These are phyloP conservation scores for Dactylellina sp. DNA, from an alignment of 2,329 filamentous ascomycete genomes.

Conservation along the genomic window DNA sequence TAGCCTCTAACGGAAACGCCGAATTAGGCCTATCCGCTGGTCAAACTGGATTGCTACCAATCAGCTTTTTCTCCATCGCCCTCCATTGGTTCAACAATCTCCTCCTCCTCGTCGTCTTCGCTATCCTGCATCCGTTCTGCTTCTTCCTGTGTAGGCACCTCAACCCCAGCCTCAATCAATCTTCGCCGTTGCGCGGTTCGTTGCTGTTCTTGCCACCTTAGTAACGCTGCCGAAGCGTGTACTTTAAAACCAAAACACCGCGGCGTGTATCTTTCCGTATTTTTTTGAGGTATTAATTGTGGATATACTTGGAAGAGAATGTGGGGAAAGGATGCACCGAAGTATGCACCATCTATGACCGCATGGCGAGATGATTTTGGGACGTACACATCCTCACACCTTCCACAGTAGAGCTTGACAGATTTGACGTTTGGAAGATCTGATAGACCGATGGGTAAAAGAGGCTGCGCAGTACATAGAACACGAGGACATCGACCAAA, in stretches of 20 bases:
- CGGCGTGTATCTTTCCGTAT: slow-evolving; percentile 84
- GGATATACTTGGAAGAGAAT: slow-evolving; percentile 99
- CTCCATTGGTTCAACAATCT: slow-evolving; percentile 63
- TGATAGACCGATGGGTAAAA: slow-evolving; percentile 93
- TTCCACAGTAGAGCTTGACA: slow-evolving; percentile 96
- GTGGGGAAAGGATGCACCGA: slow-evolving; percentile 97
- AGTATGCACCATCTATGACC: slow-evolving; percentile 96
- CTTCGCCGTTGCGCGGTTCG: slow-evolving; percentile 84
- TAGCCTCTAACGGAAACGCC: neutral
- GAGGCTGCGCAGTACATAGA: slow-evolving; percentile 89
- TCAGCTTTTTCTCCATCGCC: slow-evolving; percentile 62
- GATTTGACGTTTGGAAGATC: slow-evolving; percentile 88
- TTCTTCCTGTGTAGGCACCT: slow-evolving; percentile 82
- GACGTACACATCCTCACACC: slow-evolving; percentile 98
- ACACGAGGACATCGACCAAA: slow-evolving; percentile 98
- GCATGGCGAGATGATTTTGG: slow-evolving; percentile 97
- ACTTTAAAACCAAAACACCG: slow-evolving; percentile 96
- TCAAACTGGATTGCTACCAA: slow-evolving; percentile 21
- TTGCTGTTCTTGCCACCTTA: slow-evolving; percentile 88
- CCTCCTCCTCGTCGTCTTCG: slow-evolving; percentile 74
- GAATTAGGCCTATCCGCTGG: neutral
- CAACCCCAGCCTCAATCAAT: slow-evolving; percentile 75
- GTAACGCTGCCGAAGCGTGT: slow-evolving; percentile 85
- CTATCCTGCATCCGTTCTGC: slow-evolving; percentile 70
- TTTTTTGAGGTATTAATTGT: slow-evolving; percentile 86